phyloP scores from a whole-genome alignment of 768 basidiomycete species.

The Leccinum olivaceopallidum region DNA sequence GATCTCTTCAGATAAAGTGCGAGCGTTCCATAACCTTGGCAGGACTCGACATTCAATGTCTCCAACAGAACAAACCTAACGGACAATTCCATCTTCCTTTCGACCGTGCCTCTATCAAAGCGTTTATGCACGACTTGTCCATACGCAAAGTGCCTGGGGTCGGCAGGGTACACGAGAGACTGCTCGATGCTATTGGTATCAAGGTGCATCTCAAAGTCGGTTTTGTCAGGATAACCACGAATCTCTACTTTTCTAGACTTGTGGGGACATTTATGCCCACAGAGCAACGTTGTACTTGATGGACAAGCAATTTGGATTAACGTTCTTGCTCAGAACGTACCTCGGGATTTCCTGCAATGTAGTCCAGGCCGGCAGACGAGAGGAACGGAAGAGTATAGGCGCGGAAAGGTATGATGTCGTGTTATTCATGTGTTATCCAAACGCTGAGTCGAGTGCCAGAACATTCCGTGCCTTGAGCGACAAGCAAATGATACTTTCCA shows the following conservation, averaged over 20 bases:
- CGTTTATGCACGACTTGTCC: conserved; percentile 79
- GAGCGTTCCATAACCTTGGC: conserved; percentile 4
- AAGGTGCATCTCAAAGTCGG: conserved; percentile 43
- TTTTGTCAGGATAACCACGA: background rate
- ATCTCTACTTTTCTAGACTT: conserved; percentile 51
- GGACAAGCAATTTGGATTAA: conserved; percentile 84
- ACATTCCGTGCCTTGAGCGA: conserved; percentile 75
- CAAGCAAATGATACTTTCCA: conserved; percentile 65
- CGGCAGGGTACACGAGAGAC: conserved; percentile 86
- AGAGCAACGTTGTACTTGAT: conserved; percentile 75
- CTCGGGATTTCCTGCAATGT: conserved; percentile 86
- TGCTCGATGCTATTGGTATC: conserved; percentile 85
- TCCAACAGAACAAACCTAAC: conserved; percentile 83
- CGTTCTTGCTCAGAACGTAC: conserved; percentile 73
- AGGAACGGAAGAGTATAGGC: conserved; percentile 91
- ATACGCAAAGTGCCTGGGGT: conserved; percentile 90
- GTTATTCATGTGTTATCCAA: background rate
- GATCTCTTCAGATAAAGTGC: conserved; percentile 92
- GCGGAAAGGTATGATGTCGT: conserved; percentile 64
- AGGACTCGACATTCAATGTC: conserved; percentile 1
- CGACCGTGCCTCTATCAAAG: conserved; percentile 57
- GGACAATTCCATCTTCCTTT: conserved; percentile 84
- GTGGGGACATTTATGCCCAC: conserved; percentile 83
- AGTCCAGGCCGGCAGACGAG: conserved; percentile 72
- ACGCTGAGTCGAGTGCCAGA: conserved; percentile 38